Evolutionary conservation across 805 yeast species (phyloP).

Genomic region (Grigorovia humatica): DNA sequence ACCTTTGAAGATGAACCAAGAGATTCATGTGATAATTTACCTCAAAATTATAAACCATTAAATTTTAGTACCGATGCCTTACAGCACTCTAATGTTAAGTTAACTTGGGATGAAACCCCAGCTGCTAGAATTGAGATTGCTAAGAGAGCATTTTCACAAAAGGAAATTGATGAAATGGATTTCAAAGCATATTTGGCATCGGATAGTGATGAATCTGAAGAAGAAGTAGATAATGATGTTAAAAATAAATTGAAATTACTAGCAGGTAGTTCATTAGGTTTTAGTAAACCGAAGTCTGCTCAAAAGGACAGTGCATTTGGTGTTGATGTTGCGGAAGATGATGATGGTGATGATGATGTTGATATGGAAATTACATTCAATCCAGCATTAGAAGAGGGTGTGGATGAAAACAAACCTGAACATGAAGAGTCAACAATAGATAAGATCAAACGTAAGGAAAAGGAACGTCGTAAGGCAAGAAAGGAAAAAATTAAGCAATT

Average conservation of each 20-base stretch:
- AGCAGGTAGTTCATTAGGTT: conserved; percentile 33
- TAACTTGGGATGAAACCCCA: conserved; percentile 99
- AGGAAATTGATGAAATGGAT: conserved; percentile 85
- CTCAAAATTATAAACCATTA: conserved; percentile 68
- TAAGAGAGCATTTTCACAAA: conserved; percentile 71
- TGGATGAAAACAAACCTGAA: conserved; percentile 26
- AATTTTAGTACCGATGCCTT: conserved; percentile 88
- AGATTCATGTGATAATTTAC: conserved; percentile 63
- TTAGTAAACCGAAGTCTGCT: conserved; percentile 30
- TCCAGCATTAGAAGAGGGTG: conserved; percentile 54
- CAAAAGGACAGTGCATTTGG: conserved; percentile 28
- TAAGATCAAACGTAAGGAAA: conserved; percentile 75
- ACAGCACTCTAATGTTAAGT: conserved; percentile 89
- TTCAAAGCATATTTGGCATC: conserved; percentile 86
- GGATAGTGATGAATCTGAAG: conserved; percentile 50
- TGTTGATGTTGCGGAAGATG: conserved; percentile 28
- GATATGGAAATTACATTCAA: conserved; percentile 95
- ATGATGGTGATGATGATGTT: conserved; percentile 50
- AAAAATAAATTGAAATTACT: conserved; percentile 55
- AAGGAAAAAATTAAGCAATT: conserved; percentile 62
- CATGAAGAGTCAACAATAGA: conserved; percentile 67
- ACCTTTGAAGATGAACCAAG: conserved; percentile 68
- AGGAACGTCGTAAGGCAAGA: conserved; percentile 82
- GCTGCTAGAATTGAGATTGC: conserved; percentile 72
- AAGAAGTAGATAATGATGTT: conserved; percentile 28